Base-by-base conservation (phyloP, 805 yeast species). In the Pachysolen tannophilus region DNA sequence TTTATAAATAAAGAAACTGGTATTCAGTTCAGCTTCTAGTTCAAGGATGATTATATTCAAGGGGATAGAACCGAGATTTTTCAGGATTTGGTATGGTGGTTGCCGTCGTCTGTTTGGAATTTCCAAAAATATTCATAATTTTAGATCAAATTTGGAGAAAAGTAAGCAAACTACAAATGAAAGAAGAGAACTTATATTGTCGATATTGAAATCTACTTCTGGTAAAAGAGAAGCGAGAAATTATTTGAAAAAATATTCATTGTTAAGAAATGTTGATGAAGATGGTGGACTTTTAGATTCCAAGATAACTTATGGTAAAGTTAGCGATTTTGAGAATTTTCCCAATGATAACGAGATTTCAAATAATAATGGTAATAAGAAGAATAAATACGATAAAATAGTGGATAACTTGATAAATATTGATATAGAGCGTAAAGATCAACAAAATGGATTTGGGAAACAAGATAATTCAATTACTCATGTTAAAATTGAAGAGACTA, bases 191-290 rank as follows among this genome's bases (percentile, higher is more conserved):
- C 61, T 90, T 33, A 79, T 90, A n/a, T 61, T 86, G 13, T 78
- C 96, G 2, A 87, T 90, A 17, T 64, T 90, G 39, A 80, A 80
- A 48, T 79, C 95, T 2, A 84, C 97, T 4, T 94, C 97, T 5
- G 90, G 97, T 1, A 88, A 86, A 53, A 66, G 98, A 41, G 97
- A 90, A 51, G 95, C 95, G 5, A 70, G 75, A 43, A 82, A 80
- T 43, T 90, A 88, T 51, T 59, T 90, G 31, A 63, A 73, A 24
- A 83, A 80, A 50, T 90, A 88, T 51, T 69, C 75, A 31, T 56
- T 67, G n/a, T 47, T 60, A 21, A 49, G 54, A 25, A 55, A 53
- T 21, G 53, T 55, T 28, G 38, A 31, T 25, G 43, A 39, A 9
- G 15, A 18, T 46, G 52, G 35, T 55, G n/a, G n/a, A n/a, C n/a